Base-by-base conservation (phyloP, 176 grass and related monocot species). In the Aegilops tauschii region DNA sequence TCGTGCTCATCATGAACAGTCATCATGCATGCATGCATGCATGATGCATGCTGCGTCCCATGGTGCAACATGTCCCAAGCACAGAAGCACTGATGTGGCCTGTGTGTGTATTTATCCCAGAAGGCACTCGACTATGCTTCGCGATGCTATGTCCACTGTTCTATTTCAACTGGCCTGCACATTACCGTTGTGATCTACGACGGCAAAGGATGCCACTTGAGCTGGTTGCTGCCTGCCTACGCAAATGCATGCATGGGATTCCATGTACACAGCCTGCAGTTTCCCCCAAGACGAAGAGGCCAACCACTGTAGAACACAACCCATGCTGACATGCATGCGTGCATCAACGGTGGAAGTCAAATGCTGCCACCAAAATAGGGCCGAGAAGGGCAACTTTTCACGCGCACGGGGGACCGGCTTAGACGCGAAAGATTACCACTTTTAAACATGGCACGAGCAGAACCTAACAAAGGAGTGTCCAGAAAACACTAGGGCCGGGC, bases 381-480 rank as follows among this genome's bases (percentile, higher is more conserved):
- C 14, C 27, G 27, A 6, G 27, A 75, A 85, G 17, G 25, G 59
- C 32, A 27, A 27, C 77, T 58, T 76, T 75, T 59, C 62, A 11
- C 54, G 12, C 27, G 32, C 87, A 47, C 14, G n/a, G 64, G 73
- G 25, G 21, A 20, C 9, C 32, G n/a, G 72, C 64, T 61, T 45
- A 50, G 62, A 21, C 80, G 52, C 45, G 12, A 49, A 61, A 75
- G 77, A 14, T n/a, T n/a, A 45, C 78, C 35, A 11, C 78, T 86
- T 90, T 70, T 70, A 6, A 39, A 82, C 69, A 42, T 23, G 70
- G 62, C 50, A 50, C 82, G 67, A 49, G 36, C 70, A 77, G 28
- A 77, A 69, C 35, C 35, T 32, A 69, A 80, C 83, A 82, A 70
- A 69, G 34, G 47, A 2, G 6, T 32, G 5, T 18, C 16, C 49